A percentile compares a stretch with the other conserved stretches of the same genome.
These are phyloP conservation scores for Phytophthora hybrid DNA, from an alignment of 352 stramenopile genomes.

Conservation along the genomic window DNA sequence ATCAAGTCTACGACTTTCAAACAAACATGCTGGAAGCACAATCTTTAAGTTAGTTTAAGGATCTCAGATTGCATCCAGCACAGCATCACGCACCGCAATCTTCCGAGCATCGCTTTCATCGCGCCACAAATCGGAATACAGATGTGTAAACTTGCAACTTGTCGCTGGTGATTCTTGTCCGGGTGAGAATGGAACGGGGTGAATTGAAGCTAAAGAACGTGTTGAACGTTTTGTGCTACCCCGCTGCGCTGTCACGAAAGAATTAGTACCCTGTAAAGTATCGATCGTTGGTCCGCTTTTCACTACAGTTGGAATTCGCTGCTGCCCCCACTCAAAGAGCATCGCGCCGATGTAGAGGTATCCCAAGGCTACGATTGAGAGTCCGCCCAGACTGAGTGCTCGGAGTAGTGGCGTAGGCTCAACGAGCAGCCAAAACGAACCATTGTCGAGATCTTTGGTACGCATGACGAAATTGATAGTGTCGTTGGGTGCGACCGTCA, in stretches of 20 bases:
- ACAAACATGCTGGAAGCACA: constrained; percentile 15
- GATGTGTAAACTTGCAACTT: neutral
- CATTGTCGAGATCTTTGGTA: constrained; percentile 43
- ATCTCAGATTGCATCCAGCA: neutral
- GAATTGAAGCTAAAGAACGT: constrained; percentile 18
- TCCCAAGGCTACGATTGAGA: constrained; percentile 30
- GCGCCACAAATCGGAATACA: constrained; percentile 3
- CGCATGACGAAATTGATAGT: constrained; percentile 48
- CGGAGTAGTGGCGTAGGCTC: constrained; percentile 30
- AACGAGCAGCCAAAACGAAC: constrained; percentile 51
- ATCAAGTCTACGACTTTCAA: constrained; percentile 33
- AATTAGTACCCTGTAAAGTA: neutral
- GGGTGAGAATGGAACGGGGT: neutral
- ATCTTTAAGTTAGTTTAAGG: constrained; percentile 6
- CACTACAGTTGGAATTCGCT: neutral
- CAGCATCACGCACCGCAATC: constrained; percentile 14
- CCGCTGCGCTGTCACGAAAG: neutral
- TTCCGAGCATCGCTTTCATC: constrained; percentile 23
- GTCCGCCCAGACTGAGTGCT: constrained; percentile 25
- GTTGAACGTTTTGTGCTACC: constrained; percentile 5
- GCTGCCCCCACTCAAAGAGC: constrained; percentile 10
- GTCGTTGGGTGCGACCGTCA: constrained; percentile 39
- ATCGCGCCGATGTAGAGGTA: constrained; percentile 34
- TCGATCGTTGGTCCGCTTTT: constrained; percentile 9
- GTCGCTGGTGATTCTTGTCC: neutral